These are phyloP conservation scores for Aegilops sharonensis DNA, from an alignment of 176 grass and related monocot species.

Conservation along the genomic window DNA sequence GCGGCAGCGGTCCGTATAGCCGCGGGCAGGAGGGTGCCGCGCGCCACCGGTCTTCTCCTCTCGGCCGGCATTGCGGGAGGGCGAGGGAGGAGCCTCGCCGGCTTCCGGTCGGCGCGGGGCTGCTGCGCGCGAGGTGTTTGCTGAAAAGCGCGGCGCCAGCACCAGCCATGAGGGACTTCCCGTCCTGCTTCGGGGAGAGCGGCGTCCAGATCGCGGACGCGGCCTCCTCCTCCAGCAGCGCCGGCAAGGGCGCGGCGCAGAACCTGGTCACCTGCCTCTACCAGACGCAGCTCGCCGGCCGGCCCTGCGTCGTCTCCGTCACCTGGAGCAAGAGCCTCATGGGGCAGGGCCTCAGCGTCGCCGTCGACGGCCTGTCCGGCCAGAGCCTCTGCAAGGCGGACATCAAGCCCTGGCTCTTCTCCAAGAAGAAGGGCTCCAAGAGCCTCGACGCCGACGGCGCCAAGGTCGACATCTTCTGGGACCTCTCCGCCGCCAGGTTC, in stretches of 20 bases:
- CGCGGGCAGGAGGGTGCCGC: slow-evolving; percentile 11
- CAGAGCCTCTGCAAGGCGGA: slow-evolving; percentile 67
- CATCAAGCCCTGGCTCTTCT: slow-evolving; percentile 79
- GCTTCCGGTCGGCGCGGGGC: background rate
- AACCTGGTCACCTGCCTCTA: slow-evolving; percentile 79
- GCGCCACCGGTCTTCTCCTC: background rate
- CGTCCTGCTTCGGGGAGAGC: slow-evolving; percentile 89
- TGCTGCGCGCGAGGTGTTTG: slow-evolving; percentile 33
- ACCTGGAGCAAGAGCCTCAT: slow-evolving; percentile 58
- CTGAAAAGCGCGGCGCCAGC: slow-evolving; percentile 4
- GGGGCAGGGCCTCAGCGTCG: slow-evolving; percentile 70
- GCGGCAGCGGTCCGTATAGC: background rate
- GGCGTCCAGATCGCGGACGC: slow-evolving; percentile 75
- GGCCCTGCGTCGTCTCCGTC: slow-evolving; percentile 49
- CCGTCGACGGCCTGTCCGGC: slow-evolving; percentile 46
- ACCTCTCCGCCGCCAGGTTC: slow-evolving; percentile 63
- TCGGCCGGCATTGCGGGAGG: slow-evolving; percentile 18
- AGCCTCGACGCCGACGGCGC: slow-evolving; percentile 49
- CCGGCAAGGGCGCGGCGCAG: slow-evolving; percentile 45
- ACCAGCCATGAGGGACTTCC: slow-evolving; percentile 68
- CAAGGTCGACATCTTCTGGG: slow-evolving; percentile 77
- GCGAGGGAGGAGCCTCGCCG: no score
- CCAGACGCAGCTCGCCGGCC: slow-evolving; percentile 50
- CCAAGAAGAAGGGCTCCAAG: slow-evolving; percentile 70
- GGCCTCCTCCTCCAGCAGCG: slow-evolving; percentile 40